Base-by-base conservation (phyloP, 768 basidiomycete species). In the Leccinum subgranulosum region DNA sequence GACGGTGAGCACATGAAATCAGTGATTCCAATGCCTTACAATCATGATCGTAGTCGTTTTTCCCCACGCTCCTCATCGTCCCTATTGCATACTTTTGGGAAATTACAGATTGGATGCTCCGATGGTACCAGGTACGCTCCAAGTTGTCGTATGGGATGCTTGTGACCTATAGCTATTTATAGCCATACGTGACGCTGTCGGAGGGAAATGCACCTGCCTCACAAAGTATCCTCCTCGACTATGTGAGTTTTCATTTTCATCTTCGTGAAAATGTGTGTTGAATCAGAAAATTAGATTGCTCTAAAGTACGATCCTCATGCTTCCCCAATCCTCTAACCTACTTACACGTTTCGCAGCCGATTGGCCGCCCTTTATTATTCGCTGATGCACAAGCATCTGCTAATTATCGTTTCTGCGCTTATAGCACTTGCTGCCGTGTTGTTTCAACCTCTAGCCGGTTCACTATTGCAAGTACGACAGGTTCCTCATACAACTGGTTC, bases 111-210 rank as follows among this genome's bases (percentile, higher is more conserved):
- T 82, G 79, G 78, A 75, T 74, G 61, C 62, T 87, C 12, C 73
- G 81, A 55, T 77, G 74, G 75, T 82, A 83, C 63, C 84, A 89
- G 67, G 87, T 86, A 67, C 3, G 78, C 58, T 21, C 31, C 21
- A n/a, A n/a, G n/a, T 41, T 19, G 6, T 11, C 55, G 25, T 28
- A 9, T 27, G 29, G 4, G 14, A 34, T 39, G n/a, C 12, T 17
- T n/a, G 48, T 43, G 36, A 41, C 12, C 56, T 61, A n/a, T 31
- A 60, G 15, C 43, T 50, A 34, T 45, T 46, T 45, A 31, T 57
- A 89, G 87, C 86, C 88, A 3, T 89, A 86, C 59, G 73, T 90
- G 6, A 70, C 77, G 6, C 70, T 90, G 27, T 76, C 81, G 17
- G 73, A 76, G 61, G 86, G 85, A 2, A 73, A 73, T 58, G 81